Evolutionary conservation across 371 early-diverging fungal species (phyloP).

Genomic region (Entomophthora muscae): DNA sequence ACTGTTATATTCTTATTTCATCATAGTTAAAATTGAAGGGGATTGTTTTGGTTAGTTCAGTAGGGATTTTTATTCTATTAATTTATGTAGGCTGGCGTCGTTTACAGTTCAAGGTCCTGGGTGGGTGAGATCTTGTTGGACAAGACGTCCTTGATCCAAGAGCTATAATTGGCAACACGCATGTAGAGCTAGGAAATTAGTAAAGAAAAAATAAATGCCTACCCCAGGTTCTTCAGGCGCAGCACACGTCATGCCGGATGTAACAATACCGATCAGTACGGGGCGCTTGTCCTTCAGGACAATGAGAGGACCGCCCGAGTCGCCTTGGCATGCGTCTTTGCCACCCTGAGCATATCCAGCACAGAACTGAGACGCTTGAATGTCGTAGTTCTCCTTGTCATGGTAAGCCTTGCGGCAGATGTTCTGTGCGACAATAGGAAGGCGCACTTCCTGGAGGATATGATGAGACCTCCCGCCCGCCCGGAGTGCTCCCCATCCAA

Average conservation of each 20-base stretch:
- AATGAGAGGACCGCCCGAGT: conserved; percentile 22
- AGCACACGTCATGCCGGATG: not conserved
- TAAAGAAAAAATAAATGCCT: not conserved
- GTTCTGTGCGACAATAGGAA: conserved; percentile 6
- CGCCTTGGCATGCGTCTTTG: conserved; percentile 23
- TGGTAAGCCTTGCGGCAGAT: conserved; percentile 15
- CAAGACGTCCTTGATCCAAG: not conserved
- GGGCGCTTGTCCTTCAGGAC: not conserved
- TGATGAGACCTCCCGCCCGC: too few species aligned
- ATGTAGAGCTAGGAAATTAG: conserved; percentile 1
- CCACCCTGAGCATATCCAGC: conserved; percentile 19
- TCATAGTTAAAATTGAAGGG: too few species aligned
- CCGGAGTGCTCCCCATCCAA: conserved; percentile 24
- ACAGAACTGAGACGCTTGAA: conserved; percentile 14
- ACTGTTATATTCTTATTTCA: too few species aligned
- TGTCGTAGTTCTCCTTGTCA: conserved; percentile 16
- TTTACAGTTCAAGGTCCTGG: too few species aligned
- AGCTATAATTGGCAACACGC: not conserved
- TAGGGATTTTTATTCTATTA: too few species aligned
- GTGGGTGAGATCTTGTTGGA: not conserved
- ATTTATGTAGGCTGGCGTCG: too few species aligned
- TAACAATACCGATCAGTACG: not conserved
- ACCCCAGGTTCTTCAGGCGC: not conserved
- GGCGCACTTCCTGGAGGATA: conserved; percentile 15
- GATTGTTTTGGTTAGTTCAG: too few species aligned